Evolutionary conservation across 1,284 basidiomycete genomes (phyloP).

Genomic region (Malassezia furfur): DNA sequence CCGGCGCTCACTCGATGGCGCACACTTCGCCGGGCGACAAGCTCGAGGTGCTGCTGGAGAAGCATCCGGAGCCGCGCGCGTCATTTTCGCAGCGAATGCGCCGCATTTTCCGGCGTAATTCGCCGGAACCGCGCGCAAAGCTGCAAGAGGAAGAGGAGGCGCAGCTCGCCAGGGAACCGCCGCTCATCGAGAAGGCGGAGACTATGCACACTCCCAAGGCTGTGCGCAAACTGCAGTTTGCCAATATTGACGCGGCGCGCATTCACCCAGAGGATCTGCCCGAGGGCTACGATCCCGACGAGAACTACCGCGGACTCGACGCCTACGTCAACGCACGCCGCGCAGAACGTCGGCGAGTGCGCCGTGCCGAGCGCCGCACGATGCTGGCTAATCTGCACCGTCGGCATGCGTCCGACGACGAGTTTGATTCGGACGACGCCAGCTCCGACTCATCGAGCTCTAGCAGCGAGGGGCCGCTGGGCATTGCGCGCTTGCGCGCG

Average conservation of each 20-base stretch:
- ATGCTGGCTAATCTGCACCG: background rate
- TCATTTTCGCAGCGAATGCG: too few relatives aligned
- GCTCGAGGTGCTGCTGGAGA: background rate
- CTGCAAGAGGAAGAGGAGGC: too few relatives aligned
- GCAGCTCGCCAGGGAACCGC: too few relatives aligned
- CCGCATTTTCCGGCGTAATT: too few relatives aligned
- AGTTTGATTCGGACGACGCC: slow-evolving; percentile 17
- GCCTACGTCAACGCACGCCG: slow-evolving; percentile 35
- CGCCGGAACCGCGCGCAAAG: too few relatives aligned
- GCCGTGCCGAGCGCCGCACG: slow-evolving; percentile 9
- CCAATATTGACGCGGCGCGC: slow-evolving; percentile 27
- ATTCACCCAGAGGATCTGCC: slow-evolving; percentile 41
- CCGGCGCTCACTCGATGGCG: background rate
- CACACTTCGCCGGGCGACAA: background rate
- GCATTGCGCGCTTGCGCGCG: slow-evolving; percentile 36
- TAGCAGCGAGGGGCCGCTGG: slow-evolving; percentile 25
- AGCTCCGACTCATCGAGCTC: slow-evolving; percentile 16
- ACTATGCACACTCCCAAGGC: slow-evolving; percentile 12
- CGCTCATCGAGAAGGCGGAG: too few relatives aligned
- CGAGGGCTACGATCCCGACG: slow-evolving; percentile 29
- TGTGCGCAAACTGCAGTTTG: slow-evolving; percentile 32
- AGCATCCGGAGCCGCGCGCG: background rate
- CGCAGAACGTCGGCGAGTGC: slow-evolving; percentile 18
- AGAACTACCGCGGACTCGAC: slow-evolving; percentile 42
- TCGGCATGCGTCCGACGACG: background rate